These are phyloP conservation scores for Colletotrichum tamarilloi DNA, from an alignment of 2,329 filamentous ascomycete species.

Conservation along the genomic window DNA sequence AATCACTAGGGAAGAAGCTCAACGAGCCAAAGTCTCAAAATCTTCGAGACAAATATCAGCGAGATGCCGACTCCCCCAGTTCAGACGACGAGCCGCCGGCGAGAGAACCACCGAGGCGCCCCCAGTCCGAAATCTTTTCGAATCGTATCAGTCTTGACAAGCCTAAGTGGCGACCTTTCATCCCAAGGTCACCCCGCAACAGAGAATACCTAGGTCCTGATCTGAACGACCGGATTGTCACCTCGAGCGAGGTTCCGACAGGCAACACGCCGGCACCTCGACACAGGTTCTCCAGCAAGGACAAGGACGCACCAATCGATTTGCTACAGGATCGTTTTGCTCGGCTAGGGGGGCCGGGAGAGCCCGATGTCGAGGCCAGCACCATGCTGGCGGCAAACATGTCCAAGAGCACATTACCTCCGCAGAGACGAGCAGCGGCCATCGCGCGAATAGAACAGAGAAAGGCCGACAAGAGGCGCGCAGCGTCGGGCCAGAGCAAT, in stretches of 20 bases:
- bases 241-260: conserved; percentile 41
- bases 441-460: conserved; percentile 65
- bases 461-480: conserved; percentile 60
- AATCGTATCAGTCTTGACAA: conserved; percentile 41
- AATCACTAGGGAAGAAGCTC: conserved; percentile 35
- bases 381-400: conserved; percentile 49
- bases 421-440: conserved; percentile 64
- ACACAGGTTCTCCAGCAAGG: conserved; percentile 38
- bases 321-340: conserved; percentile 58
- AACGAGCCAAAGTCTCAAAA: conserved; percentile 40
- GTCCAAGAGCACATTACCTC: conserved; percentile 57
- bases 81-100: conserved; percentile 26
- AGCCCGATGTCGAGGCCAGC: conserved; percentile 46
- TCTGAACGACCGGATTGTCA: conserved; percentile 43
- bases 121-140: conserved; percentile 27
- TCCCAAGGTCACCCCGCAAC: conserved; percentile 54
- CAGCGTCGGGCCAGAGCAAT: conserved; percentile 44
- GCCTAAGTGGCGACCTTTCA: conserved; percentile 54
- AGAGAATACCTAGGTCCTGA: conserved; percentile 50
- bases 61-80: conserved; percentile 39
- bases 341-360: conserved; percentile 55
- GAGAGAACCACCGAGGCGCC: conserved; percentile 4
- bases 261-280: conserved; percentile 40
- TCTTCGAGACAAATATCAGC: conserved; percentile 49
- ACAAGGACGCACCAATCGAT: conserved; percentile 53